Conservation (phyloP, 108 stramenopile species). For the Nitzschia sp. region DNA sequence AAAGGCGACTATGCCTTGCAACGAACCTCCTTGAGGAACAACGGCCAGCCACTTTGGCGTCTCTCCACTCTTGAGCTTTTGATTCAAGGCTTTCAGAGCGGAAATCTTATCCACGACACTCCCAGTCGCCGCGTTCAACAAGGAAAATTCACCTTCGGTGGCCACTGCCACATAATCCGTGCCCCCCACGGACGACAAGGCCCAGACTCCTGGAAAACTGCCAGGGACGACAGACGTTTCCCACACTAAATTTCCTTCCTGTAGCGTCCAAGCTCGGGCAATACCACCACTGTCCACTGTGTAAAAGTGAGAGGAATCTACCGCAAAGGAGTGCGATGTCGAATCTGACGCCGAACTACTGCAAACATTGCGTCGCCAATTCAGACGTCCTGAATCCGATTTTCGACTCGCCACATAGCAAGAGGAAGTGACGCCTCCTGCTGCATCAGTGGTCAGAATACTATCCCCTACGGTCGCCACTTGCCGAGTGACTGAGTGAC, state of each 20-base stretch:
- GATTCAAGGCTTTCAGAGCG: not conserved
- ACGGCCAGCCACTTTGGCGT: conserved; percentile 19
- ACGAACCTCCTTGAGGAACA: not conserved
- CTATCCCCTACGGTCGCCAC: conserved; percentile 13
- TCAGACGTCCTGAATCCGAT: conserved; percentile 42
- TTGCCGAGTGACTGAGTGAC: conserved; percentile 56
- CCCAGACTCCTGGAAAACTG: conserved; percentile 19
- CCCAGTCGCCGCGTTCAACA: conserved; percentile 25
- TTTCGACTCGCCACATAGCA: conserved; percentile 63
- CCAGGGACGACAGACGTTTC: conserved; percentile 30
- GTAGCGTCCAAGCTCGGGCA: conserved; percentile 53
- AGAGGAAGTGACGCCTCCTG: conserved; percentile 8
- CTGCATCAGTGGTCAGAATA: conserved; percentile 41
- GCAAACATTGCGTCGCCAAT: conserved; percentile 80
- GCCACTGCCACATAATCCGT: conserved; percentile 23
- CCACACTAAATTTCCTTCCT: conserved; percentile 46
- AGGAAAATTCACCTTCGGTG: conserved; percentile 11
- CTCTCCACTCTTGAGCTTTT: conserved; percentile 7
- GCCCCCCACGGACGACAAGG: not conserved
- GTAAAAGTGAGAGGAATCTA: conserved; percentile 17
- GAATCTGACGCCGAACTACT: conserved; percentile 9
- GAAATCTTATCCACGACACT: conserved; percentile 1
- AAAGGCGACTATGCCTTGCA: conserved; percentile 13
- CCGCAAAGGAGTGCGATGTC: conserved; percentile 25
- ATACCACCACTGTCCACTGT: conserved; percentile 54